Conservation (phyloP, 139 green algal species). For the Klebsormidium nitens region DNA sequence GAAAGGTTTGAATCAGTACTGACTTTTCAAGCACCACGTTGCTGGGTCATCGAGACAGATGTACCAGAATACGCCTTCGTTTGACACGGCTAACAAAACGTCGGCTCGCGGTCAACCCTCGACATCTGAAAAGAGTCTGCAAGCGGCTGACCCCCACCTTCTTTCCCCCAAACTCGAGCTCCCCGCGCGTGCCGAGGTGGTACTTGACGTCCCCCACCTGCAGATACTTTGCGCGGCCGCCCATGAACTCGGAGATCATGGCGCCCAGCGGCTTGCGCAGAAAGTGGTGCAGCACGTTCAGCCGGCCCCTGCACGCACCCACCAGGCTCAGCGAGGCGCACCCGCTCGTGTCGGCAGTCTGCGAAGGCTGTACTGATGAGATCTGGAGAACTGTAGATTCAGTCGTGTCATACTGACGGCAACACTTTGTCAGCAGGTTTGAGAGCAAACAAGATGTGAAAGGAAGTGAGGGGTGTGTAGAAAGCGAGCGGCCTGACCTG, state of each 20-base stretch:
- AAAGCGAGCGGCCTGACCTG: too few relatives aligned
- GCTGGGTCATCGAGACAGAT: neutral
- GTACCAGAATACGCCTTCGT: neutral
- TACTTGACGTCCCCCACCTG: slow-evolving; percentile 95
- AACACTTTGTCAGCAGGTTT: too few relatives aligned
- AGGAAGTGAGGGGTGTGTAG: too few relatives aligned
- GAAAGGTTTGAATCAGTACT: neutral
- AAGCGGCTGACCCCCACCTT: neutral
- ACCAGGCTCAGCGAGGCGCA: too few relatives aligned
- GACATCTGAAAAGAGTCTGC: slow-evolving; percentile 1
- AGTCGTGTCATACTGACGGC: too few relatives aligned
- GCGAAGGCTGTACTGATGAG: too few relatives aligned
- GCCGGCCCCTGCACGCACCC: slow-evolving; percentile 65
- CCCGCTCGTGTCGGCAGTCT: too few relatives aligned
- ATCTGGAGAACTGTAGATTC: too few relatives aligned
- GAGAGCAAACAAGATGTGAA: too few relatives aligned
- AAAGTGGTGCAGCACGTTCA: slow-evolving; percentile 95
- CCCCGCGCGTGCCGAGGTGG: slow-evolving; percentile 77
- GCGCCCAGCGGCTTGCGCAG: slow-evolving; percentile 91
- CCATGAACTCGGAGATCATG: slow-evolving; percentile 90
- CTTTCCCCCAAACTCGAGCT: slow-evolving; percentile 9
- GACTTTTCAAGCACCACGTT: neutral
- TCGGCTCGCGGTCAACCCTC: neutral
- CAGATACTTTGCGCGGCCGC: slow-evolving; percentile 40
- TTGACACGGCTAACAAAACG: neutral